phyloP scores from a whole-genome alignment of 1,139 yeast species.

The Lodderomyces margitis region DNA sequence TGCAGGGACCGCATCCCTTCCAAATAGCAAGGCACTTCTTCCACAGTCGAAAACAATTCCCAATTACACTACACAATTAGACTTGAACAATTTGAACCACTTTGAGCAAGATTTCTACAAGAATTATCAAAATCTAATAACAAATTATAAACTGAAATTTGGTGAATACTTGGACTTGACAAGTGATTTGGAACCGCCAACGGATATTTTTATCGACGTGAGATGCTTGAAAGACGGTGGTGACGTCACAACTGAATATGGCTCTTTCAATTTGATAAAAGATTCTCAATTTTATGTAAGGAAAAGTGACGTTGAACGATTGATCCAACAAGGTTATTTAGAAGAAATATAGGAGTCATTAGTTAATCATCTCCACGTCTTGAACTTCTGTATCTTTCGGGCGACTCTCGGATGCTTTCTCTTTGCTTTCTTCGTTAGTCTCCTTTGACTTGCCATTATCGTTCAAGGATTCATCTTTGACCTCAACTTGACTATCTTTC shows the following conservation, averaged over 20 bases:
- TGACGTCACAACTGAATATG: slow-evolving; percentile 95
- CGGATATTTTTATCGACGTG: slow-evolving; percentile 88
- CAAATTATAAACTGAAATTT: slow-evolving; percentile 75
- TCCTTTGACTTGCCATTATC: slow-evolving; percentile 6
- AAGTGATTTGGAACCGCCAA: slow-evolving; percentile 87
- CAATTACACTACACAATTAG: slow-evolving; percentile 31
- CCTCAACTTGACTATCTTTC: not conserved
- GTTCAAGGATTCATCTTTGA: not conserved
- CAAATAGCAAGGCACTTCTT: not conserved
- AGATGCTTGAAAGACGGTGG: slow-evolving; percentile 94
- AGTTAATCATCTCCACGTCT: slow-evolving; percentile 5
- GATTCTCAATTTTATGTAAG: slow-evolving; percentile 94
- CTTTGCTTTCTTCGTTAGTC: slow-evolving; percentile 10
- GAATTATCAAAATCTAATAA: slow-evolving; percentile 66
- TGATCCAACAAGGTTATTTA: slow-evolving; percentile 91
- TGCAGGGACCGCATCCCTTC: not conserved
- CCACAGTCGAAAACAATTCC: slow-evolving; percentile 8
- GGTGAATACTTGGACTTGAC: slow-evolving; percentile 77
- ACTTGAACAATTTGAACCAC: slow-evolving; percentile 60
- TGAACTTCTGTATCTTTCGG: not conserved
- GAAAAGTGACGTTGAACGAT: slow-evolving; percentile 88
- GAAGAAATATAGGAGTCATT: slow-evolving; percentile 54
- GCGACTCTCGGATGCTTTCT: slow-evolving; percentile 11
- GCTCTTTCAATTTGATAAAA: slow-evolving; percentile 91
- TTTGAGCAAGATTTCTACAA: slow-evolving; percentile 78